Evolutionary conservation across 441 rosid genomes (phyloP).

Genomic region (Arabidopsis hybrid): DNA sequence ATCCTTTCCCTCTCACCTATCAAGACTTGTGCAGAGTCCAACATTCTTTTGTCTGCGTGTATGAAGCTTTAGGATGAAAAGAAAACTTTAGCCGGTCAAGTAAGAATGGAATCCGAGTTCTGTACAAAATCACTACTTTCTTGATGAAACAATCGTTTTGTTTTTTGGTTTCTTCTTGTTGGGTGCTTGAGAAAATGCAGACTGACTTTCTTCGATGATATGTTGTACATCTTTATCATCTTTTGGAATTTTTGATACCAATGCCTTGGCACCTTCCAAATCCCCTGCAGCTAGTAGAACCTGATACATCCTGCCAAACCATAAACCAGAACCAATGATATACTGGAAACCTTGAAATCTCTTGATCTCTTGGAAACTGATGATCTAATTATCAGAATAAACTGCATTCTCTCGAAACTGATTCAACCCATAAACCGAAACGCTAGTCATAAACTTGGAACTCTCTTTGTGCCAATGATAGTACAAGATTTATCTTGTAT

Average conservation of each 20-base stretch:
- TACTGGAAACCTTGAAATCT: background rate
- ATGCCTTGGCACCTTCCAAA: conserved; percentile 48
- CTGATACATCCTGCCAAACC: conserved; percentile 85
- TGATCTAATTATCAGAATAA: background rate
- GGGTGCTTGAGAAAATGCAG: conserved; percentile 28
- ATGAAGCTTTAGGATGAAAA: conserved; percentile 18
- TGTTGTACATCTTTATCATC: conserved; percentile 68
- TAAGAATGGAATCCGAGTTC: conserved; percentile 11
- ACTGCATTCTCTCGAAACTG: background rate
- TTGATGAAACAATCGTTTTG: background rate
- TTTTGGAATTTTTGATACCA: conserved; percentile 59
- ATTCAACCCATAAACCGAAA: background rate
- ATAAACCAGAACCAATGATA: conserved; percentile 30
- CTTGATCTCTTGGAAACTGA: background rate
- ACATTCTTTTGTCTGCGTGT: conserved; percentile 15
- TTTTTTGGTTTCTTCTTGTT: conserved; percentile 21
- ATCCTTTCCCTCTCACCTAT: conserved; percentile 9
- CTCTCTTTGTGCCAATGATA: background rate
- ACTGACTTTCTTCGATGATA: conserved; percentile 49
- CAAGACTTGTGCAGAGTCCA: conserved; percentile 28
- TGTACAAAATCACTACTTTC: conserved; percentile 32
- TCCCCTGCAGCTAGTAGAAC: conserved; percentile 75
- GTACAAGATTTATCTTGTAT: background rate
- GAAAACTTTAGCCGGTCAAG: conserved; percentile 4
- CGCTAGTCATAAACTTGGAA: background rate